Base-by-base conservation (phyloP, 495 filamentous ascomycete species). In the Hypoxylon intermedium region DNA sequence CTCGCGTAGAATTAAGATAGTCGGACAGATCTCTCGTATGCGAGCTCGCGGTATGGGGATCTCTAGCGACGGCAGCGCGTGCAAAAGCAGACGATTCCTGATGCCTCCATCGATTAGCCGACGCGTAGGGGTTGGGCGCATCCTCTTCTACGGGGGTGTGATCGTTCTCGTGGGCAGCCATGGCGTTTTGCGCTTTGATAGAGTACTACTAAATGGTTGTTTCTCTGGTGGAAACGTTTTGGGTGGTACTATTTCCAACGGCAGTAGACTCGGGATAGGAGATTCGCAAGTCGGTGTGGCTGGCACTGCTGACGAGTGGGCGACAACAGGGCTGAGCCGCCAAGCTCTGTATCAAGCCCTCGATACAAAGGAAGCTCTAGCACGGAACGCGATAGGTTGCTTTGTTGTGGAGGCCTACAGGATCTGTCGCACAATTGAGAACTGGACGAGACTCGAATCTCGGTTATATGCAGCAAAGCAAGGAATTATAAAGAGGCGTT, bases 31-130 rank as follows among this genome's bases (percentile, higher is more conserved):
- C 78, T 43, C 57, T 65, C 37, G 78, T 78, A 36, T 69, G 62
- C 16, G 60, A 53, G 46, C 60, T 72, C n/a, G 73, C 65, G 45
- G 74, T 71, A 34, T 71, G 65, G 38, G 77, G 68, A 15, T 77
- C 77, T 44, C 76, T 74, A 2, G 78, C 72, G 4, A 69, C 33
- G n/a, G 65, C 65, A 42, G 76, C 72, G 13, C 65, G 71, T 12
- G 74, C 74, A 53, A 70, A 84, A 21, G 78, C 73, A 3, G 74
- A 68, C 2, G 80, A 82, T 56, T 84, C 82, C 53, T 79, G 74
- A 49, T 84, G 82, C 16, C 79, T 73, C 82, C 82, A 84, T 60
- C 65, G 69, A 46, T 58, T 76, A 13, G 68, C 40, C 1, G 79
- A 82, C n/a, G 78, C 75, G 41, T 84, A 73, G 7, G 77, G 77